Evolutionary conservation across 2,329 filamentous ascomycete genomes (phyloP).

Genomic region (Fusarium keratoplasticum): DNA sequence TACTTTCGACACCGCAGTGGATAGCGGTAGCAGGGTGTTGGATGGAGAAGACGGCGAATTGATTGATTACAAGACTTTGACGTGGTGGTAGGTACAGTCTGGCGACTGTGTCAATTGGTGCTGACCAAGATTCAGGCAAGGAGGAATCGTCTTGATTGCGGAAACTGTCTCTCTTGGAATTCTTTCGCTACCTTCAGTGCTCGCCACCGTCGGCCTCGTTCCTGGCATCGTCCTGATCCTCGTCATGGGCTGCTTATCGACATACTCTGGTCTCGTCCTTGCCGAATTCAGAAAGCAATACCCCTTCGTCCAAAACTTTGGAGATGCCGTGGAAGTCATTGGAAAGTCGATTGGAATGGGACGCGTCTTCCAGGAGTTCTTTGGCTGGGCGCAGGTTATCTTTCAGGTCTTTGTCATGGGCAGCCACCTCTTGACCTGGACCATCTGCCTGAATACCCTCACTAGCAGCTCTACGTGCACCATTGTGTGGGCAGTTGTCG

Average conservation of each 20-base stretch:
- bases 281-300: slow-evolving; percentile 79
- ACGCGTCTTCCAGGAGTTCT: slow-evolving; percentile 65
- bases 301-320: slow-evolving; percentile 75
- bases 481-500: slow-evolving; percentile 72
- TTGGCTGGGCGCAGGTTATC: slow-evolving; percentile 68
- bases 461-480: slow-evolving; percentile 71
- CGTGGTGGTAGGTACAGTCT: slow-evolving; percentile 50
- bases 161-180: slow-evolving; percentile 61
- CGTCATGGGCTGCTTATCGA: slow-evolving; percentile 74
- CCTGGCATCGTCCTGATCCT: slow-evolving; percentile 80
- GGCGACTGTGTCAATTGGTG: not conserved
- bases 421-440: slow-evolving; percentile 76
- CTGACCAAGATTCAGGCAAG: slow-evolving; percentile 51
- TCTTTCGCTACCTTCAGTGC: slow-evolving; percentile 81
- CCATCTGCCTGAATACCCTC: slow-evolving; percentile 74
- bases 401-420: slow-evolving; percentile 77
- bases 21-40: slow-evolving; percentile 1
- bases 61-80: slow-evolving; percentile 53
- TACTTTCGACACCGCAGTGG: not conserved
- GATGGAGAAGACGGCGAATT: slow-evolving; percentile 33
- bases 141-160: slow-evolving; percentile 57
- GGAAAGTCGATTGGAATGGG: slow-evolving; percentile 60
- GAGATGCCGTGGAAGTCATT: slow-evolving; percentile 72
- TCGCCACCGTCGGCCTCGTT: slow-evolving; percentile 77
- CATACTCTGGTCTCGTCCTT: slow-evolving; percentile 64